Percentiles rank a stretch among this genome's conserved stretches.
These are phyloP conservation scores for Catenaria anguillulae DNA, from an alignment of 371 early-diverging fungal genomes.

Conservation along the genomic window DNA sequence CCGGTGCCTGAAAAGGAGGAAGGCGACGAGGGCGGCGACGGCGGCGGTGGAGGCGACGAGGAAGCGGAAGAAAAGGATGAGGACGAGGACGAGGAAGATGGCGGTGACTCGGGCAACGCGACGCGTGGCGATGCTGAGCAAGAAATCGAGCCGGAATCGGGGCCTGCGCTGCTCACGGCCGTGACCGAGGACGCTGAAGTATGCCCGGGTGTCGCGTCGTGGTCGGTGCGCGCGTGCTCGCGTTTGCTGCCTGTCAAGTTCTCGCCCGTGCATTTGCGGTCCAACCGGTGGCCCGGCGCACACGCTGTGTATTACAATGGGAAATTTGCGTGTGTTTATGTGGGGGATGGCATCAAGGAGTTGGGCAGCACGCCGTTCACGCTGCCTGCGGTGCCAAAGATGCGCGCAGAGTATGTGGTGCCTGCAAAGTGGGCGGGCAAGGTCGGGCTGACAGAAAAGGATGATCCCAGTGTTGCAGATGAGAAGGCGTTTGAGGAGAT, in stretches of 20 bases:
- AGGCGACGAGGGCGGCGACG: constrained; percentile 12
- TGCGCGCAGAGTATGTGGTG: constrained; percentile 22
- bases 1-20: constrained; percentile 18
- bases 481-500: constrained; percentile 26
- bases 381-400: constrained; percentile 18
- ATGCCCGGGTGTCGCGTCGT: constrained; percentile 11
- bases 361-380: constrained; percentile 11
- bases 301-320: constrained; percentile 29
- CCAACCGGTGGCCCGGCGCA: constrained; percentile 40
- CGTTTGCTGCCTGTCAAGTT: constrained; percentile 21
- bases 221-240: constrained; percentile 26
- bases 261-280: constrained; percentile 25
- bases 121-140: constrained; percentile 8
- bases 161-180: constrained; percentile 24
- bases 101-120: constrained; percentile 1
- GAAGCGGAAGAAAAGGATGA: no score
- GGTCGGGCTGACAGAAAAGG: constrained; percentile 15
- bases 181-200: constrained; percentile 24
- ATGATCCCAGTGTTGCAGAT: constrained; percentile 31
- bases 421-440: constrained; percentile 8
- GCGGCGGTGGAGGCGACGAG: constrained; percentile 16
- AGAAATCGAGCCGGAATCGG: constrained; percentile 27
- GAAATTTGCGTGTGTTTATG: constrained; percentile 35
- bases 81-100: constrained; percentile 7
- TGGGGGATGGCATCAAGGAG: constrained; percentile 35